Conservation (phyloP, 345 rosid genomes). For the Populus tremula region DNA sequence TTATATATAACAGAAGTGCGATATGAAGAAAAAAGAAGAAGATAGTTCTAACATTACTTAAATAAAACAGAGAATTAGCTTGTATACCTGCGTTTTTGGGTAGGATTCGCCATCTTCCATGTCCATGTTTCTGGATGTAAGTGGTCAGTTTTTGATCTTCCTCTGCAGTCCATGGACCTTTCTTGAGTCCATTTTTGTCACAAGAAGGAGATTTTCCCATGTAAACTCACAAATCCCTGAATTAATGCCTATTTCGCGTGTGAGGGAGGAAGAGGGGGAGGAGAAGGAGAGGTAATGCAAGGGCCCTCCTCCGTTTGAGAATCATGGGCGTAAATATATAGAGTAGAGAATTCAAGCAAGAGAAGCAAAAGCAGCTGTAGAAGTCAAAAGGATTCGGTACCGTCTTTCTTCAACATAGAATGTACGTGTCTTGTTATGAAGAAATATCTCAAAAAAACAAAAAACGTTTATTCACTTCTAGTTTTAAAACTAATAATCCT, state of each 20-base stretch:
- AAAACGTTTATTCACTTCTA: not conserved
- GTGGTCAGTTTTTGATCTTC: slow-evolving; percentile 67
- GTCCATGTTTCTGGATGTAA: slow-evolving; percentile 70
- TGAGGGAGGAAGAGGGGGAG: not conserved
- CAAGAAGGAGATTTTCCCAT: slow-evolving; percentile 53
- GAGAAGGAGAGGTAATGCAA: not conserved
- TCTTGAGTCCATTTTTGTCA: slow-evolving; percentile 63
- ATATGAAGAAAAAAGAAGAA: not conserved
- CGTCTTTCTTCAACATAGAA: slow-evolving; percentile 44
- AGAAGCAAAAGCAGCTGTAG: slow-evolving; percentile 8
- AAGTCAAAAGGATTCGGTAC: slow-evolving; percentile 76
- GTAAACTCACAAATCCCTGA: not conserved
- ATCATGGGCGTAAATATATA: slow-evolving; percentile 14
- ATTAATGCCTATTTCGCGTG: not conserved
- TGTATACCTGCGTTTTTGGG: slow-evolving; percentile 74
- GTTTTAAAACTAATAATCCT: not conserved
- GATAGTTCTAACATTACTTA: not conserved
- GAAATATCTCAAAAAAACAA: slow-evolving; percentile 6
- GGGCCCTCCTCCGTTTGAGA: not conserved
- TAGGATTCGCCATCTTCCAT: slow-evolving; percentile 76
- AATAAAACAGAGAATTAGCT: not conserved
- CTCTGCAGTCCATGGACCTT: slow-evolving; percentile 90
- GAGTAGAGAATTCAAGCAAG: slow-evolving; percentile 1
- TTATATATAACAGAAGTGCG: not conserved
- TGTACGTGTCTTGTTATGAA: slow-evolving; percentile 40